These are phyloP conservation scores for Andrographis paniculata DNA, from an alignment of 305 asterid species.

Conservation along the genomic window DNA sequence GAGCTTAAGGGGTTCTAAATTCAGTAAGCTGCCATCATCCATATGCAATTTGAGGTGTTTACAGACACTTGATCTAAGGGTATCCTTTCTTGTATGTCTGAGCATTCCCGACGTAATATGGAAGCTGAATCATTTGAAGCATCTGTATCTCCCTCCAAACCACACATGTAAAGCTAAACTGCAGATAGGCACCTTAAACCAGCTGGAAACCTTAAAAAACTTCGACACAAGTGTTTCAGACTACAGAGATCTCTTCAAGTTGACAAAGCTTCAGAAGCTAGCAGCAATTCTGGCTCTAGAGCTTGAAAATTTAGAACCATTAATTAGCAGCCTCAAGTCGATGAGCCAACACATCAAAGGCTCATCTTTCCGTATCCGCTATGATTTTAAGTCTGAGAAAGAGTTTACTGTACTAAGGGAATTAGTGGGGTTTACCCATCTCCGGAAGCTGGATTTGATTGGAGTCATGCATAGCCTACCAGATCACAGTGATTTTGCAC, in stretches of 20 bases:
- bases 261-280: slow-evolving; percentile 27
- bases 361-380: slow-evolving; percentile 28
- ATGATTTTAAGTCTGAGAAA: slow-evolving; percentile 26
- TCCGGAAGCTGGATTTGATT: slow-evolving; percentile 20
- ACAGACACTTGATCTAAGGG: slow-evolving; percentile 37
- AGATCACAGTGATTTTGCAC: slow-evolving; percentile 13
- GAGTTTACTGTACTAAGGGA: slow-evolving; percentile 20
- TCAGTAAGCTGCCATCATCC: slow-evolving; percentile 31
- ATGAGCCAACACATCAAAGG: slow-evolving; percentile 20
- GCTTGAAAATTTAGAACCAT: slow-evolving; percentile 23
- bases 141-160: slow-evolving; percentile 27
- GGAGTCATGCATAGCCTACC: slow-evolving; percentile 19
- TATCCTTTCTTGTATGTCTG: slow-evolving; percentile 22
- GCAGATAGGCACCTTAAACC: slow-evolving; percentile 24
- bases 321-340: slow-evolving; percentile 12
- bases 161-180: slow-evolving; percentile 24
- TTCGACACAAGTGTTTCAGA: slow-evolving; percentile 28
- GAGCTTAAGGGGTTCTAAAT: slow-evolving; percentile 29
- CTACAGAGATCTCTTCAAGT: slow-evolving; percentile 23
- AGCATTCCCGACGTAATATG: slow-evolving; percentile 28
- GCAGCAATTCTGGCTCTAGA: slow-evolving; percentile 22
- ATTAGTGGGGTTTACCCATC: slow-evolving; percentile 17
- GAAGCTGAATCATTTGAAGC: slow-evolving; percentile 27
- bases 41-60: slow-evolving; percentile 30
- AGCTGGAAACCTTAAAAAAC: slow-evolving; percentile 25